Base-by-base conservation (phyloP, 2,329 filamentous ascomycete species). In the Hymenoscyphus scutula region DNA sequence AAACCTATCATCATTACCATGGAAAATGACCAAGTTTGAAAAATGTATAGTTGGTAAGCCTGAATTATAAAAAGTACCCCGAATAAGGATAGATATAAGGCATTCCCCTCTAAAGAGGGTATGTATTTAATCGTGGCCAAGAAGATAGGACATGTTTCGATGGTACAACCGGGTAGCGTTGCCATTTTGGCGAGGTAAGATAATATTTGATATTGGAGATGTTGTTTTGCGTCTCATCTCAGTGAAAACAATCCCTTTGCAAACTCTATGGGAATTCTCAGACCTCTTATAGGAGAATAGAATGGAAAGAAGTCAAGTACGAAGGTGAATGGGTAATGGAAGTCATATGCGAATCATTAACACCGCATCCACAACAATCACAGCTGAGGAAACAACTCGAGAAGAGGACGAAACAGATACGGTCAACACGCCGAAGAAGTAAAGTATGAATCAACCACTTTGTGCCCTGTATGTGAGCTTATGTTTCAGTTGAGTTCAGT, bases 21-120 rank as follows among this genome's bases (percentile, higher is more conserved):
- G 63, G 77, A 76, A 74, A 84, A 87, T 2, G 82, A 82, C 82
- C 82, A 86, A 66, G 84, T 83, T 64, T 77, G 78, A 71, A 80
- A 82, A 61, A 75, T 76, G 60, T 82, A 72, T 10, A 83, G 82
- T 13, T 83, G 73, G 0, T 72, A 74, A 23, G 83, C 48, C 55
- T 86, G 82, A 30, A 77, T 69, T 4, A 84, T 15, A 3, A 82
- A 75, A 60, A 79, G 76, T 4, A 84, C 30, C 19, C 74, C 81
- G 68, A 84, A 86, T 68, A 83, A 77, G 29, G 77, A 78, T 0
- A 78, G 68, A 69, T 84, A 84, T 73, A 83, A 79, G 53, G 78
- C 74, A 67, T 84, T 85, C 15, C 78, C 82, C 4, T 73, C 76
- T 0, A 83, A 73, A 53, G 74, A 78, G 0, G 84, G 84, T 32